phyloP scores from a whole-genome alignment of 345 rosid genomes.

The Salix exigua region DNA sequence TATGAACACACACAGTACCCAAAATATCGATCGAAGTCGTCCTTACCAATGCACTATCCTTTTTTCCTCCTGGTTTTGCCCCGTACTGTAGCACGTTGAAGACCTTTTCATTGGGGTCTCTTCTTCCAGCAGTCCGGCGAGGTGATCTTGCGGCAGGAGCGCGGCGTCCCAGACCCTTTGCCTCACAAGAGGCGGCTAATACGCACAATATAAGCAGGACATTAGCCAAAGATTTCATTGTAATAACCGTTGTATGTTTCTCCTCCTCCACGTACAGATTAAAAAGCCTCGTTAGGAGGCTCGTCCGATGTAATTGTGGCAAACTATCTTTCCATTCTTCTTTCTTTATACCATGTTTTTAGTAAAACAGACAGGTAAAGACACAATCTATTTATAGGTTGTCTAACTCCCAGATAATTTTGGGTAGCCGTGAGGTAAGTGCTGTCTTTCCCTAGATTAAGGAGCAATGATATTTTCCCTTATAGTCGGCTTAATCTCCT shows the following conservation, averaged over 20 bases:
- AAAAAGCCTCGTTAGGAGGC: constrained; percentile 7
- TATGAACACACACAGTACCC: not conserved
- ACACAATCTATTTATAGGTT: not conserved
- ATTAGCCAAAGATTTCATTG: constrained; percentile 1
- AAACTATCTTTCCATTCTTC: constrained; percentile 6
- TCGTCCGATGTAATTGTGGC: not conserved
- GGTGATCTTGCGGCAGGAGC: not conserved
- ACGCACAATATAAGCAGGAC: constrained; percentile 15
- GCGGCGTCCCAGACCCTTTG: not conserved
- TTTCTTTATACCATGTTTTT: constrained; percentile 10
- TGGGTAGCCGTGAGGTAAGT: not conserved
- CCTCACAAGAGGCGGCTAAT: not conserved
- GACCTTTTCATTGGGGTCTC: constrained; percentile 31
- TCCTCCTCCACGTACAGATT: not conserved
- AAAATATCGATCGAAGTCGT: no score
- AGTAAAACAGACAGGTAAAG: not conserved
- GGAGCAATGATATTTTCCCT: not conserved
- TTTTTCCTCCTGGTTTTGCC: constrained; percentile 28
- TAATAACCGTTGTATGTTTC: not conserved
- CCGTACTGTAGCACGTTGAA: constrained; percentile 40
- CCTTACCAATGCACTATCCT: constrained; percentile 34
- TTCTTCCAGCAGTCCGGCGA: not conserved
- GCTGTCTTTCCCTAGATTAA: not conserved
- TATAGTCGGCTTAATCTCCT: not conserved
- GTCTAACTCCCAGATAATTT: not conserved